Evolutionary conservation across 2,329 filamentous ascomycete genomes (phyloP), one percentile per base, ranked within the genome.

Genomic region (Claviceps africana): DNA sequence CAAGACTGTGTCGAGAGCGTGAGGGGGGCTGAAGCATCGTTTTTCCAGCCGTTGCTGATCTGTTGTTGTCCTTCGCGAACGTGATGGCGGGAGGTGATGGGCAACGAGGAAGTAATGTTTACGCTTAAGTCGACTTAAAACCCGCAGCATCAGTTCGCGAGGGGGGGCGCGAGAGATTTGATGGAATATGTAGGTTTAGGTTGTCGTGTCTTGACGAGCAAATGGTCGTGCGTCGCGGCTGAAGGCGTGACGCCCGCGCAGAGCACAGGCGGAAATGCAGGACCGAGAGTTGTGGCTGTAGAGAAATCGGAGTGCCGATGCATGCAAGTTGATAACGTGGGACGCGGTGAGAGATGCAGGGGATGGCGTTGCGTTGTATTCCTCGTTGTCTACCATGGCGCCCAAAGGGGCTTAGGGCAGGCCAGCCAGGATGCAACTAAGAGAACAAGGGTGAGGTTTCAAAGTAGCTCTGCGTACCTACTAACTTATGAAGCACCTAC

Each of bases 361-460:
- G 53, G 44, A 46, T 43, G 33, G 25, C 22, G 13, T 33, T 22
- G 40, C 9, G 40, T 43, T 43, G 9, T 17, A 4, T 33, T 48
- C 17, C 9, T 33, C 28, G 47, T 39, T 2, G 58, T 60, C 61
- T 61, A 62, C 63, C 58, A 56, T 57, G 59, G 58, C 56, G 56
- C 62, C 60, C 54, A 54, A 58, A 61, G 52, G 19, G 57, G 62
- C 39, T 56, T 66, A 66, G 64, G 53, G 60, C 50, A 30, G 28
- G 37, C 43, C 21, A 11, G 39, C 17, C n/a, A 40, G 37, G 37
- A 19, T 39, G 37, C n/a, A 17, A 19, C 5, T 11, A 37, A 37
- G 37, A 17, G 37, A 11, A 33, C 31, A 33, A 33, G 31, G n/a
- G n/a, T n/a, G n/a, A n/a, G n/a, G n/a, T n/a, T n/a, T n/a, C n/a